Evolutionary conservation across 805 yeast species (phyloP).

Genomic region (Cyberlindnera japonica): DNA sequence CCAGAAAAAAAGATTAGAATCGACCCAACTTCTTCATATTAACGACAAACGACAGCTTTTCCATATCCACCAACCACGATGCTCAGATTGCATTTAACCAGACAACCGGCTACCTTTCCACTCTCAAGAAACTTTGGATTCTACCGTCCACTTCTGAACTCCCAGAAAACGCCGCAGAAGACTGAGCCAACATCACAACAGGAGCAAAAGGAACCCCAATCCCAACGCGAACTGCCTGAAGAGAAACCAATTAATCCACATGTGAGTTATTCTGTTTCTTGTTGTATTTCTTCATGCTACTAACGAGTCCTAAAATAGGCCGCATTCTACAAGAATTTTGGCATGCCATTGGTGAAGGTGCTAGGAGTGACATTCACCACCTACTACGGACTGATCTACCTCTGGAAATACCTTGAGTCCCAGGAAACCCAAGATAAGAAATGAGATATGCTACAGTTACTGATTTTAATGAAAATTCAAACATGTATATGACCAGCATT

Average conservation of each 20-base stretch:
- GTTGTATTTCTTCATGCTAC: not conserved
- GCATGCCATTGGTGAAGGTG: conserved; percentile 43
- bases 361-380: conserved; percentile 42
- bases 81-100: conserved; percentile 1
- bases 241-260: conserved; percentile 16
- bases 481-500: conserved; percentile 25
- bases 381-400: conserved; percentile 41
- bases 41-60: not conserved
- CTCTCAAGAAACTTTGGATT: not conserved
- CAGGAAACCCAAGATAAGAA: conserved; percentile 12
- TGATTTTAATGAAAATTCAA: not conserved
- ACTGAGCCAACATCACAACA: not conserved
- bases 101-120: not conserved
- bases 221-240: not conserved
- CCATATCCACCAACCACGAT: not conserved
- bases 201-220: not conserved
- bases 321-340: conserved; percentile 44
- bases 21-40: not conserved
- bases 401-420: conserved; percentile 42
- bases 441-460: not conserved
- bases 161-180: conserved; percentile 1
- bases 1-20: not conserved
- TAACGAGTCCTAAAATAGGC: conserved; percentile 14
- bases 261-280: conserved; percentile 13
- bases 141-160: not conserved